Base-by-base conservation (phyloP, 1,139 yeast genomes). In the Blastobotrys malaysiensis region DNA sequence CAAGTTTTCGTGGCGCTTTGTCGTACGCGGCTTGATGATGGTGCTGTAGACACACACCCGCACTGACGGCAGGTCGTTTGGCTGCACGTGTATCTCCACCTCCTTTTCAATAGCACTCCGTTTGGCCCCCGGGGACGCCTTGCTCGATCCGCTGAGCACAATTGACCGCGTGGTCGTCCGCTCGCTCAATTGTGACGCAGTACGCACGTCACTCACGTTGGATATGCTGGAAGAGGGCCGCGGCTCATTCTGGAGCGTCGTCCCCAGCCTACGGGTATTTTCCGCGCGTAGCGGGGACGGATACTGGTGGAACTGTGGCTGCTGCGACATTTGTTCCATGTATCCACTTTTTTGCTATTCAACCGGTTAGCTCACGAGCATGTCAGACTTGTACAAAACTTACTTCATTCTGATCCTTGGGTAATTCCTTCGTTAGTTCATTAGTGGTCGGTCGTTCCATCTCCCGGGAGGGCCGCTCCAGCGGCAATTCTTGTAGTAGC, bases 41-140 rank as follows among this genome's bases (percentile, higher is more conserved):
- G 55, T 52, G 45, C 50, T 39, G 13, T 24, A 14, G 21, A 52
- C 55, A 7, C 7, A 43, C n/a, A 52, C 47, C 11, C 20, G 36
- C 5, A 52, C 47, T 7, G 50, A 39, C 6, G 52, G 55, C 18
- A 52, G 47, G 20, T 52, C 52, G 44, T 52, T 49, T 6, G 55
- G 50, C 26, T 44, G 48, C 3, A 51, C 5, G 22, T 46, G 46
- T 16, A 49, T 27, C 11, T 14, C 16, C 9, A 49, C 20, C 31
- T 31, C 45, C 51, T 9, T 45, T 6, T 20, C 24, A n/a, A 44
- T 11, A 39, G 20, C 18, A 44, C 18, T 43, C 43, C 39, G 22
- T 18, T 14, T 43, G 20, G 36, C n/a, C 16, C 31, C 24, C 5
- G 24, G 46, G 46, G 26, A 43, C 21, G 14, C 26, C n/a, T 43